Conservation (phyloP, 306 rosid genomes). For the Vicia villosa region DNA sequence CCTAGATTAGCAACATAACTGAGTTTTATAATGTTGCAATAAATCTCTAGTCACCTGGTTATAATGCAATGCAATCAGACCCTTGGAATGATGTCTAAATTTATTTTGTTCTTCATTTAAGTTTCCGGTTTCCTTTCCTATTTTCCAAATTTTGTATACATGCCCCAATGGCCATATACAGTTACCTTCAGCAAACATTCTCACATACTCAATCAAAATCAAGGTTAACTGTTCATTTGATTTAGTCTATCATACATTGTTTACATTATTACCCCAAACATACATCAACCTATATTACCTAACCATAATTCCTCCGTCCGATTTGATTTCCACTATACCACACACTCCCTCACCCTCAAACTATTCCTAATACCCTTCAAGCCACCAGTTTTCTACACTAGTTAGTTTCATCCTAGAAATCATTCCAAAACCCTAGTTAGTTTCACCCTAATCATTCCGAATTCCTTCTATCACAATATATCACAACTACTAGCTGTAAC, state of each 20-base stretch:
- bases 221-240: not conserved
- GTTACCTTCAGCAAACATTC: conserved; percentile 6
- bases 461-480: conserved; percentile 10
- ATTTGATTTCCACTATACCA: not conserved
- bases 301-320: not conserved
- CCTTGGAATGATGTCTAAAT: not conserved
- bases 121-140: not conserved
- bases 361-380: conserved; percentile 8
- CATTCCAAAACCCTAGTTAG: not conserved
- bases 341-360: not conserved
- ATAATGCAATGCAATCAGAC: not conserved
- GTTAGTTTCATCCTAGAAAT: conserved; percentile 14
- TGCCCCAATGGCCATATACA: not conserved
- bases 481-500: not conserved
- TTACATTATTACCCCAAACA: not conserved
- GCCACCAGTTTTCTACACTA: not conserved
- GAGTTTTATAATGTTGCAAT: not conserved
- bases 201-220: not conserved
- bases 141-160: conserved; percentile 3
- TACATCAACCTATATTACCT: not conserved
- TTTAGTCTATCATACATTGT: not conserved
- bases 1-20: too few relatives aligned
- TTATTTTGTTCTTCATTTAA: not conserved
- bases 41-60: not conserved
- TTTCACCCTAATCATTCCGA: not conserved